Evolutionary conservation across 768 basidiomycete genomes (phyloP), one percentile per base, ranked within the genome.

Genomic region (Pisolithus microcarpus): DNA sequence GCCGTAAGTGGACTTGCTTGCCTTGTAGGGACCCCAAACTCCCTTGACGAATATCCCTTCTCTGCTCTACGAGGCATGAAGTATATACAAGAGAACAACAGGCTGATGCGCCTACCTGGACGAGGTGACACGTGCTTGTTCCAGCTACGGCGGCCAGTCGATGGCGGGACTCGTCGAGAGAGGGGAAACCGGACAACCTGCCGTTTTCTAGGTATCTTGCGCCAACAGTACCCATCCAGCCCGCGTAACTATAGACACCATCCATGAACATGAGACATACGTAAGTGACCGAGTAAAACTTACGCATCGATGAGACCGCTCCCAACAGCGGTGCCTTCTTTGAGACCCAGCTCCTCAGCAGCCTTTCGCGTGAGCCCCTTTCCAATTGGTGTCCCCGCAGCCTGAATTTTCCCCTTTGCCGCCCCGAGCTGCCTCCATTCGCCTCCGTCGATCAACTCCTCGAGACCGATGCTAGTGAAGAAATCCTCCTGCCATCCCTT

Each of bases 221-320:
- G 6, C 88, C 95, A 40, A 96, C 81, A 0, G 95, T 98, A 11
- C 96, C 96, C 57, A 98, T 73, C 96, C 95, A 98, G 19, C 96
- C 96, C 2, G 96, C 92, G 67, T 98, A 86, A 4, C 86, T 87
- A 56, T 19, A 38, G 43, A 7, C 7, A 51, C 23, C 34, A 40
- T 55, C 7, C 52, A 46, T 42, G n/a, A 57, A 21, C 48, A 34
- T 47, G 6, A 31, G 7, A 31, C 24, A 45, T 1, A 18, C 34
- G 13, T 5, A 3, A 6, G 16, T 16, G 18, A 50, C 23, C 36
- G 70, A 44, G n/a, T 13, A 24, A 30, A 26, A 4, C 83, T 62
- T 57, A 94, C 83, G 93, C 96, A 58, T 99, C 96, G 57, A 99
- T 97, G 38, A 98, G 79, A 18, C 82, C 95, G 58, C 91, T 94